phyloP scores from a whole-genome alignment of 805 yeast species.

The Maudiozyma saulgeensis region DNA sequence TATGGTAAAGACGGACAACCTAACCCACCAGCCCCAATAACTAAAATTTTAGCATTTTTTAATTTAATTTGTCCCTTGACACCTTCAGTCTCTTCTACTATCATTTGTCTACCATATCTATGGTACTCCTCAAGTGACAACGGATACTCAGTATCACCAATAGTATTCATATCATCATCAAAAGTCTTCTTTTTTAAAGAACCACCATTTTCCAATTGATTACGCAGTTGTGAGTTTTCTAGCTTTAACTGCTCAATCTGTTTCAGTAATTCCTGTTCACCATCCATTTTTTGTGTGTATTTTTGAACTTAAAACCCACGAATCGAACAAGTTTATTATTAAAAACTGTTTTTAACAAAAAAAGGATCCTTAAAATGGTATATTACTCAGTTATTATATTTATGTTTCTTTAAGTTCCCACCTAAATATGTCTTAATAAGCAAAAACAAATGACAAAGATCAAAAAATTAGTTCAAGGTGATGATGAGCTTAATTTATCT shows the following conservation, averaged over 20 bases:
- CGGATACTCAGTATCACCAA: conserved; percentile 4
- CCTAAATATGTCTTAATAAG: background rate
- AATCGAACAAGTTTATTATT: too few species aligned
- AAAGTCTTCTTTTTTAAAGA: too few species aligned
- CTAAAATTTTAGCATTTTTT: conserved; percentile 51
- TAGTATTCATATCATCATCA: too few species aligned
- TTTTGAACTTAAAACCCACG: too few species aligned
- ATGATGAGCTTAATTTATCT: background rate
- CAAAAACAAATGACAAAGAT: background rate
- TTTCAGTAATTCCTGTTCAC: conserved; percentile 10
- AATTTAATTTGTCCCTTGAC: conserved; percentile 47
- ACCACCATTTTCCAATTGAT: conserved; percentile 4
- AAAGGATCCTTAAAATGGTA: too few species aligned
- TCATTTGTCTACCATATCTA: conserved; percentile 91
- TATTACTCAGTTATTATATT: too few species aligned
- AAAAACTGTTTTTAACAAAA: too few species aligned
- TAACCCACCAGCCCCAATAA: conserved; percentile 94
- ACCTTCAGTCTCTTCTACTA: conserved; percentile 70
- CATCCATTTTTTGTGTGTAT: background rate
- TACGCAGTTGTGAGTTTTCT: conserved; percentile 22
- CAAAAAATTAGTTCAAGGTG: background rate
- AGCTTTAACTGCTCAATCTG: conserved; percentile 19
- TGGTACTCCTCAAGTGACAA: conserved; percentile 55
- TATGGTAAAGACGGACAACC: conserved; percentile 89
- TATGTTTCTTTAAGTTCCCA: too few species aligned